Percentiles rank a stretch among this genome's conserved stretches.
Conservation (phyloP, 2,329 filamentous ascomycete species). For the Aureobasidium mangrovei region DNA sequence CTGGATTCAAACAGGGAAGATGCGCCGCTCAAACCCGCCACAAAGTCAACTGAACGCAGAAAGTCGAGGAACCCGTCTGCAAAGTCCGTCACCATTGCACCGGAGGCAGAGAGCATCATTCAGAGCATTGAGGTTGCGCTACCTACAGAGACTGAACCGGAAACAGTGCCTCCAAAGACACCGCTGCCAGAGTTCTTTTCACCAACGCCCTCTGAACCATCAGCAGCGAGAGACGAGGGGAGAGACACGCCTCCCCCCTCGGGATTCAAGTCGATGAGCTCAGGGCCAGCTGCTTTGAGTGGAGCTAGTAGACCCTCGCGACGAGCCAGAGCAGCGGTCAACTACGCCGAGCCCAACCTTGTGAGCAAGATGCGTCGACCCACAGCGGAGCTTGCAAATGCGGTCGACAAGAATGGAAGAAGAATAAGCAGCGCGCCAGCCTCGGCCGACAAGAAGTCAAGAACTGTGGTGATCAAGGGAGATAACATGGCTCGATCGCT, state of each 20-base stretch:
- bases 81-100: slow-evolving; percentile 17
- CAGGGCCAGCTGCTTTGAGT: slow-evolving; percentile 18
- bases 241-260: slow-evolving; percentile 29
- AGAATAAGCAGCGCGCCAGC: not conserved
- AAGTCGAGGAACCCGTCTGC: slow-evolving; percentile 14
- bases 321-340: slow-evolving; percentile 38
- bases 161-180: slow-evolving; percentile 20
- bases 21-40: slow-evolving; percentile 11
- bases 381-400: slow-evolving; percentile 38
- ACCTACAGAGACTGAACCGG: not conserved
- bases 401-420: slow-evolving; percentile 23
- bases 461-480: slow-evolving; percentile 21
- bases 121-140: slow-evolving; percentile 11
- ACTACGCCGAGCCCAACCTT: slow-evolving; percentile 42
- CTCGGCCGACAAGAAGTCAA: slow-evolving; percentile 3
- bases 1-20: slow-evolving; percentile 17
- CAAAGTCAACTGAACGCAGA: slow-evolving; percentile 10
- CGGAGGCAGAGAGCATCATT: slow-evolving; percentile 17
- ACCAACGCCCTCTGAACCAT: slow-evolving; percentile 36
- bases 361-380: slow-evolving; percentile 42
- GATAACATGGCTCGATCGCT: slow-evolving; percentile 22
- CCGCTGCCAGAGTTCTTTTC: slow-evolving; percentile 33
- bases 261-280: slow-evolving; percentile 13
- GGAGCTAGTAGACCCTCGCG: slow-evolving; percentile 33
- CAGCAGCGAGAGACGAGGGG: slow-evolving; percentile 37